Evolutionary conservation across 768 basidiomycete species (phyloP).

Genomic region (Psilocybe sp.): DNA sequence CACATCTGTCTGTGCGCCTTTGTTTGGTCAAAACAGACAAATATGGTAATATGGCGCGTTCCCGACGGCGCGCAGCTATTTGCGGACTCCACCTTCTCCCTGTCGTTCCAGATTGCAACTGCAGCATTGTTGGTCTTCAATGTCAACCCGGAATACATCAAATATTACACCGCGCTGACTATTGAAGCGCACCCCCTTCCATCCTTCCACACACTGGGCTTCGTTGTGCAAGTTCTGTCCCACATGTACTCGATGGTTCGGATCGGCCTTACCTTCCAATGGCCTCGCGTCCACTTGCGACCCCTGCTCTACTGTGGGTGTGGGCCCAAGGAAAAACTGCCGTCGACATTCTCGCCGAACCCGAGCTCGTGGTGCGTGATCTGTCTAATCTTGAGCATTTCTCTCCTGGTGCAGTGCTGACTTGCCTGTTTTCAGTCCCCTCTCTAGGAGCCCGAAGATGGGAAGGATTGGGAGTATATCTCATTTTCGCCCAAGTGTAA

Average conservation of each 20-base stretch:
- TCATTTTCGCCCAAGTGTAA: conserved; percentile 19
- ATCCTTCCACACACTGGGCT: conserved; percentile 36
- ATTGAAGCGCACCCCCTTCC: conserved; percentile 31
- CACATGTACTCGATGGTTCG: conserved; percentile 19
- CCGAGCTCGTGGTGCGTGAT: conserved; percentile 21
- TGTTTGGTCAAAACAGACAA: too few relatives aligned
- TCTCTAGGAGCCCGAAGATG: conserved; percentile 13
- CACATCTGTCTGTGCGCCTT: too few relatives aligned
- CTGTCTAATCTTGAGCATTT: neutral
- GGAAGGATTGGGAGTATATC: conserved; percentile 30
- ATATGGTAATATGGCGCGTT: too few relatives aligned
- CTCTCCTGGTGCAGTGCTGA: neutral
- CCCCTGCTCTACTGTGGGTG: conserved; percentile 35
- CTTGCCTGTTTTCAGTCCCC: conserved; percentile 11
- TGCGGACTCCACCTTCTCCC: too few relatives aligned
- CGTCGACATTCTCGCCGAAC: conserved; percentile 20
- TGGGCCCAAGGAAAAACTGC: conserved; percentile 29
- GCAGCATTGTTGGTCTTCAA: too few relatives aligned
- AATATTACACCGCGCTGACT: conserved; percentile 16
- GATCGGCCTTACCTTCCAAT: conserved; percentile 15
- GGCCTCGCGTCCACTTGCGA: conserved; percentile 25
- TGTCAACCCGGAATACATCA: conserved; percentile 12
- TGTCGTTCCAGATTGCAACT: too few relatives aligned
- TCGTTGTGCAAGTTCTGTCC: conserved; percentile 25
- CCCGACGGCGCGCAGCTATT: too few relatives aligned